Evolutionary conservation across 1,284 basidiomycete species (phyloP), one percentile per base, ranked within the genome.

Genomic region (Ganoderma leucocontextum): DNA sequence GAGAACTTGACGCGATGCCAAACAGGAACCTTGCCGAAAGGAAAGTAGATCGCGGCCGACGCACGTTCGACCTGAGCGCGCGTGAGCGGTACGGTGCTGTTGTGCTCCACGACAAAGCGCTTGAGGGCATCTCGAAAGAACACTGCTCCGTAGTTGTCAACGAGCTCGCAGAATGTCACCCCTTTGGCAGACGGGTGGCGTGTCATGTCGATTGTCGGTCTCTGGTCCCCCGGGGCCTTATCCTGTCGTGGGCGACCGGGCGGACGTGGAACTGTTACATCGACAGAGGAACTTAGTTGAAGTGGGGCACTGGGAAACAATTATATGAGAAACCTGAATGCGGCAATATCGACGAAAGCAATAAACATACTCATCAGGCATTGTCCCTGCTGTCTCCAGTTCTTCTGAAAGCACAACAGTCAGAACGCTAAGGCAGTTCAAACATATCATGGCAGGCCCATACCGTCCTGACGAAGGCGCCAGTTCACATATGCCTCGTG

Each of bases 91-190:
- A 15, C 6, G 0, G 71, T 69, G 17, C 70, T 13, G 19, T 29
- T 15, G 39, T 59, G 47, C 3, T 52, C 52, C 2, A 75, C 72
- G 15, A 78, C 64, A 55, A 73, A 81, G 1, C 72, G 71, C 1
- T 75, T 71, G n/a, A 81, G 73, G 0, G 78, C 79, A 36, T 76
- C 73, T 9, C 62, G 67, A 47, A 82, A 77, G 44, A 67, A 66
- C 0, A 47, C 49, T 2, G 78, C 78, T 1, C 78, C 75, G 61
- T 81, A 81, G 12, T 1, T 13, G 13, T 8, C 17, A 9, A 5
- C 29, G 29, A 29, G 22, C 22, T 5, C 15, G 5, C 5, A 5
- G 25, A 25, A 22, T 6, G 19, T 9, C 19, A 52, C 49, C 19
- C 9, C 7, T 8, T 52, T 52, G 8, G 9, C 8, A 10, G 8